Conservation (phyloP, 768 basidiomycete species). For the Lentinula aciculospora region DNA sequence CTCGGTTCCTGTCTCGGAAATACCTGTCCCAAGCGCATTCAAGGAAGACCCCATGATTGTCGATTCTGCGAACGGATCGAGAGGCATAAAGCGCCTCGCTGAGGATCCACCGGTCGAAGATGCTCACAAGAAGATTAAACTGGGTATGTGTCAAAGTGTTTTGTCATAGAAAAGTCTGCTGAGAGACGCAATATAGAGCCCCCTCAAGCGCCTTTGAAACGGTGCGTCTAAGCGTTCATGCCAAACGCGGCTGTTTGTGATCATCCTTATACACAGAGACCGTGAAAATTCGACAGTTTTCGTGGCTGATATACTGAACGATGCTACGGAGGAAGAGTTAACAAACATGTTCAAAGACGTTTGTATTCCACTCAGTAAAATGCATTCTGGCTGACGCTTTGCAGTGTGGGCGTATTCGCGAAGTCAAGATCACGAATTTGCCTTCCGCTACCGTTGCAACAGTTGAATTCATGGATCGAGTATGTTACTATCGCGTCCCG, state of each 20-base stretch:
- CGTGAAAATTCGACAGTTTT: conserved; percentile 94
- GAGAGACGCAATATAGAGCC: conserved; percentile 27
- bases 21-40: conserved; percentile 12
- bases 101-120: conserved; percentile 41
- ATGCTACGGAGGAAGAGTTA: conserved; percentile 62
- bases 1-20: conserved; percentile 24
- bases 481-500: conserved; percentile 22
- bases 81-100: conserved; percentile 57
- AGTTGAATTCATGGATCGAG: conserved; percentile 77
- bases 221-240: conserved; percentile 30
- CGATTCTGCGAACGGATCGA: conserved; percentile 24
- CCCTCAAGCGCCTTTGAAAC: conserved; percentile 47
- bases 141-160: conserved; percentile 39
- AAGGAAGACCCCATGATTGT: conserved; percentile 35
- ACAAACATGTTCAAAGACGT: conserved; percentile 81
- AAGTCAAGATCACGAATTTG: conserved; percentile 71
- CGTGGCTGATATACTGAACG: conserved; percentile 61
- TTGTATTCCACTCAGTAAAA: conserved; percentile 10
- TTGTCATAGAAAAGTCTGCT: not conserved
- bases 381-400: not conserved
- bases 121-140: conserved; percentile 51
- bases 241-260: not conserved
- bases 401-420: conserved; percentile 85
- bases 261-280: conserved; percentile 48
- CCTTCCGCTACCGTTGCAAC: conserved; percentile 61